Percentiles rank a stretch among this genome's conserved stretches.
Evolutionary conservation across 345 rosid species (phyloP).

Genomic region (Carallia pectinifolia): DNA sequence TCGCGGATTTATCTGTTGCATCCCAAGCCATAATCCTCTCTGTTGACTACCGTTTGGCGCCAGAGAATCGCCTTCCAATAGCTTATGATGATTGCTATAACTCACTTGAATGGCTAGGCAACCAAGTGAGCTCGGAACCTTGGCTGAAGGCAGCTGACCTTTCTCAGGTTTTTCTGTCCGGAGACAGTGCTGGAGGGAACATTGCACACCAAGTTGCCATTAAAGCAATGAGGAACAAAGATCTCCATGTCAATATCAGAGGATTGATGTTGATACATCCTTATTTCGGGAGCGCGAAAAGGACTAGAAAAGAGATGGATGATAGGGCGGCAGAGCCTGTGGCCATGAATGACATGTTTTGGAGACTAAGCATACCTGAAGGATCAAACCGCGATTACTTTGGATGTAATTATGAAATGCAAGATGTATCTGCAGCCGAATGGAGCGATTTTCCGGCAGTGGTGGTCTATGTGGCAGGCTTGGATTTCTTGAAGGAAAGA

Average conservation of each 20-base stretch:
- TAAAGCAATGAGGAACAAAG: constrained; percentile 25
- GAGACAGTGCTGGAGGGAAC: constrained; percentile 72
- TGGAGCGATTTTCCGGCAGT: constrained; percentile 49
- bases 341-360: constrained; percentile 52
- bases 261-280: constrained; percentile 55
- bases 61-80: constrained; percentile 50
- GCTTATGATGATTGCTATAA: constrained; percentile 57
- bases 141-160: constrained; percentile 49
- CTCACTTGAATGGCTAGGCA: constrained; percentile 47
- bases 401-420: constrained; percentile 52
- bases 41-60: constrained; percentile 60
- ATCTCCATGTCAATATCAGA: constrained; percentile 27
- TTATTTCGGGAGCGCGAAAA: constrained; percentile 54
- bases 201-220: constrained; percentile 51
- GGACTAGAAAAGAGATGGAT: constrained; percentile 43
- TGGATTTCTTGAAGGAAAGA: constrained; percentile 65
- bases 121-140: constrained; percentile 32
- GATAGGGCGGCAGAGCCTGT: constrained; percentile 30
- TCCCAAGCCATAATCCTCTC: constrained; percentile 44
- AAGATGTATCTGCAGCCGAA: constrained; percentile 26
- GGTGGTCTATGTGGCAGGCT: constrained; percentile 48
- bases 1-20: constrained; percentile 46
- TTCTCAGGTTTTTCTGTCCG: constrained; percentile 43
- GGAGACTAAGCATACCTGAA: constrained; percentile 54
- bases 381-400: constrained; percentile 44